Evolutionary conservation across 257 asterid species (phyloP), one percentile per base, ranked within the genome.

Genomic region (Gentiana straminea): DNA sequence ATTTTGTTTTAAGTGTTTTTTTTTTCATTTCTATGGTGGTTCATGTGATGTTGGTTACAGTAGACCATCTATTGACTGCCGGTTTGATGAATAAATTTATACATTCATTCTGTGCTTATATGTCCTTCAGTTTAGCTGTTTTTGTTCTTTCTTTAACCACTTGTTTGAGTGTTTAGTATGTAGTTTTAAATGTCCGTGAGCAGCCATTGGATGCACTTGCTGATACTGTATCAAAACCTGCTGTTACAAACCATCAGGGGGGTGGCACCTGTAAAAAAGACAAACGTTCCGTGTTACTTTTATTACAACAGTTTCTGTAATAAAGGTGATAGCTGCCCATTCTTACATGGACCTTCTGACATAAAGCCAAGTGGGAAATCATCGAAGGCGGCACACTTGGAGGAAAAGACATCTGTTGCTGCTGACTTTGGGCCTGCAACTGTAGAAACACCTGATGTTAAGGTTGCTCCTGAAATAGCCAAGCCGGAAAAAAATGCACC

Each of bases 301-400:
- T 71, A 68, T 37, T 64, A 57, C 68, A 75, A 72, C 56, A 70
- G 78, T 10, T 72, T 13, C 55, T 71, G 81, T 58, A 71, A 48
- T 55, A 75, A 71, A 69, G 81, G 81, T 44, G 81, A 68, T 13
- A 51, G 64, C 13, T 71, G 81, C 48, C 24, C 41, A 34, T 75
- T 54, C 53, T 55, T 68, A 70, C 81, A 71, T 49, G 73, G 66
- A 59, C 70, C 73, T 54, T 72, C 32, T 39, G 75, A 66, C 24
- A 55, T 47, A 44, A 13, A 57, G 12, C 46, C 51, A 49, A n/a
- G 64, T 4, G 33, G 41, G 64, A 64, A 51, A 51, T 58, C 70
- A 52, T 58, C 68, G 49, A 68, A 59, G 51, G 51, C 62, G 58
- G 44, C 57, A 15, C 34, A 50, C 34, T 33, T 52, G 4, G 70